phyloP scores from a whole-genome alignment of 1,284 basidiomycete species.

The Ganoderma boninense region DNA sequence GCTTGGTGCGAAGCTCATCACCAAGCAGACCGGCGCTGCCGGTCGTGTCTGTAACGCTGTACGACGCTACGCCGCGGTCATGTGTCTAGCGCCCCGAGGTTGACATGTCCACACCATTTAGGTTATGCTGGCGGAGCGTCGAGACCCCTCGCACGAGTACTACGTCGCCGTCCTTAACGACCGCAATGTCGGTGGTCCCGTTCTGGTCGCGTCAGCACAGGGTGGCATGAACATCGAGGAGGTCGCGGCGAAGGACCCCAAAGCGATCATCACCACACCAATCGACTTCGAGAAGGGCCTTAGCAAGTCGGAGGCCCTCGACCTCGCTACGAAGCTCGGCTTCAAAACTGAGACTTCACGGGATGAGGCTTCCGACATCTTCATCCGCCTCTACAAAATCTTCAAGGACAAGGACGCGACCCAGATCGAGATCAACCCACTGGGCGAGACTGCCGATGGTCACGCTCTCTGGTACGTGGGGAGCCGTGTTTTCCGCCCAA shows the following conservation, averaged over 20 bases:
- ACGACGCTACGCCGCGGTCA: slow-evolving; percentile 38
- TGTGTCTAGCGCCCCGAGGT: neutral
- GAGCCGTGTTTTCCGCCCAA: neutral
- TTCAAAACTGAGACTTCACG: slow-evolving; percentile 82
- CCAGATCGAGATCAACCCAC: slow-evolving; percentile 99
- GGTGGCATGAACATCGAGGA: slow-evolving; percentile 99
- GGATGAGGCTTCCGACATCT: slow-evolving; percentile 90
- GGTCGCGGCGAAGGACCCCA: slow-evolving; percentile 96
- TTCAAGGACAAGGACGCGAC: slow-evolving; percentile 99
- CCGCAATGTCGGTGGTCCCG: slow-evolving; percentile 88
- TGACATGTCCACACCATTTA: slow-evolving; percentile 40
- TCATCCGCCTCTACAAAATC: slow-evolving; percentile 94
- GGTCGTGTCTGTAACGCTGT: slow-evolving; percentile 97
- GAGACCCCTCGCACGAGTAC: slow-evolving; percentile 96
- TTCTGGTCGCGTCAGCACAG: slow-evolving; percentile 93
- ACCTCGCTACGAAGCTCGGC: slow-evolving; percentile 90
- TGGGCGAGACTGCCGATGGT: slow-evolving; percentile 96
- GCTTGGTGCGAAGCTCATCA: slow-evolving; percentile 97
- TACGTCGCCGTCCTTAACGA: slow-evolving; percentile 98
- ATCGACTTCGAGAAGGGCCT: slow-evolving; percentile 92
- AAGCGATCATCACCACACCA: slow-evolving; percentile 95
- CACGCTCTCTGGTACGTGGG: slow-evolving; percentile 85
- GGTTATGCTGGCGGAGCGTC: slow-evolving; percentile 98
- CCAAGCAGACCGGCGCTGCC: slow-evolving; percentile 96
- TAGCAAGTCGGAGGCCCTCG: slow-evolving; percentile 75